Evolutionary conservation across 768 basidiomycete genomes (phyloP), one percentile per base, ranked within the genome.

Genomic region (Roridomyces roridus): DNA sequence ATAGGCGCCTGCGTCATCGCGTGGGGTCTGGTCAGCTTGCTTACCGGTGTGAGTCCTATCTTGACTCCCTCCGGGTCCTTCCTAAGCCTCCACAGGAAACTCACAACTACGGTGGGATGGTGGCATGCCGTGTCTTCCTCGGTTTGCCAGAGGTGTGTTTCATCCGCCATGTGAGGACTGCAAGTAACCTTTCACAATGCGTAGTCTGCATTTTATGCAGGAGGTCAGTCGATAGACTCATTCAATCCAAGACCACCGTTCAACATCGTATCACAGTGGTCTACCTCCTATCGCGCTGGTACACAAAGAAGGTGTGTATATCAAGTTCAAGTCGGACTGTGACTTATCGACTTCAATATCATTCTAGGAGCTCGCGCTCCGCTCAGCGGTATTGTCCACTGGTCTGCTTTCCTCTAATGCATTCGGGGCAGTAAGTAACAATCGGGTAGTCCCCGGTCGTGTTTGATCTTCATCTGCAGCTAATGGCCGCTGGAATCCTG

Each of bases 401-500:
- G 86, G 87, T 2, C 64, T 86, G 8, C 72, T 88, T 9, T 78
- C 87, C 39, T 85, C 86, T 4, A 86, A 87, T 65, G 87, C 88
- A 6, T 87, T 89, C 61, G 86, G 88, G 41, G 76, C 81, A 40
- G 86, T 87, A 51, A n/a, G n/a, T n/a, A n/a, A n/a, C n/a, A n/a
- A n/a, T n/a, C n/a, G n/a, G n/a, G n/a, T n/a, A n/a, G n/a, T n/a
- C n/a, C n/a, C n/a, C n/a, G n/a, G n/a, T n/a, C n/a, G n/a, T n/a
- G n/a, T n/a, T n/a, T n/a, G n/a, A 18, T 3, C 24, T 31, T 23
- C 24, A 23, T 44, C n/a, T n/a, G n/a, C 56, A 88, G 84, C 67
- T 90, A 6, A 83, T 91, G 65, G 91, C 88, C 15, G 89, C 89
- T n/a, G 89, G 87, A 11, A 87, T 91, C 50, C 77, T 93, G 15